Base-by-base conservation (phyloP, 228 moss, liverwort and hornwort species). In the Sphagnum fallax region DNA sequence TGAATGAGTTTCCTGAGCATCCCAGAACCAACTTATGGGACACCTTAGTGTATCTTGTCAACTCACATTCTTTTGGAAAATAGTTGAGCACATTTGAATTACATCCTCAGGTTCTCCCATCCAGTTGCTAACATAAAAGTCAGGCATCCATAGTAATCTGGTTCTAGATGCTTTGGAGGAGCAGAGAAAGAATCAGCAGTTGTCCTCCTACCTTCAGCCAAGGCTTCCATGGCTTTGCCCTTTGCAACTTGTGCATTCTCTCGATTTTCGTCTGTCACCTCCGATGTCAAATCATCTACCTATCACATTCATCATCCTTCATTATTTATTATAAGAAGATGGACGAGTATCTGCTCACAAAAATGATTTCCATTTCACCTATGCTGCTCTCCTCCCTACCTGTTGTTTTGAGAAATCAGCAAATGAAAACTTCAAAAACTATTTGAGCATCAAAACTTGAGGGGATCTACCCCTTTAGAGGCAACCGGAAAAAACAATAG, bases 231-330 rank as follows among this genome's bases (percentile, higher is more conserved):
- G 8, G 97, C 97, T 75, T 87, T 87, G 63, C 75, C 60, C 78
- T 97, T 97, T 0, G 80, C 74, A 74, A 91, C 83, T 71, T 93
- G 93, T 64, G 91, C 83, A 65, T 80, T 82, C 47, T 93, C 93
- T 65, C 88, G 81, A 81, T 91, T 91, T 75, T 97, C 91, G 55
- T 97, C 93, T 48, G 93, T 90, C 49, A 93, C 82, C 78, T 93
- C 93, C 7, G 82, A 58, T 49, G 73, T 78, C 61, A 68, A 77
- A 77, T 97, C 91, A 64, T 88, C 93, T 93, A 97, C 91, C 93
- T 96, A 75, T 50, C 55, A 55, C 12, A 55, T 12, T 32, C 32
- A 32, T 32, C 32, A 32, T 32, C 32, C 32, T 49, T 67, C 50
- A 67, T n/a, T 3, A 2, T 32, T 32, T 1, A 32, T 32, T 32